phyloP scores from a whole-genome alignment of 768 basidiomycete species.

The Tylopilus intermedius region DNA sequence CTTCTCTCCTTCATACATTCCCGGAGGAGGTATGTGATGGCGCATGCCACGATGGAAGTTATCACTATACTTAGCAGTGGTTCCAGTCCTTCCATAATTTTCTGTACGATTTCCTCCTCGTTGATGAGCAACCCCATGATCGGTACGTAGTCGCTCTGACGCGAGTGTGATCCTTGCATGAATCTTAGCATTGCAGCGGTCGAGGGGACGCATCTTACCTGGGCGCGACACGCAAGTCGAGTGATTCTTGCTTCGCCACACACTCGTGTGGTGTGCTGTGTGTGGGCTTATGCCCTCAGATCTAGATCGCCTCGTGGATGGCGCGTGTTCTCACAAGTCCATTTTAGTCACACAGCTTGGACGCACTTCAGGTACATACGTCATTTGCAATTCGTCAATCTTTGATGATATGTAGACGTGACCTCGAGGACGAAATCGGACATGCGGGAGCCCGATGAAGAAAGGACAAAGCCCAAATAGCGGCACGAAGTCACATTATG shows the following conservation, averaged over 20 bases:
- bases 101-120: constrained; percentile 13
- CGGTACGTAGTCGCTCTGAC: not conserved
- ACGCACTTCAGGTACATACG: not conserved
- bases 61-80: constrained; percentile 10
- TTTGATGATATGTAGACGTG: not conserved
- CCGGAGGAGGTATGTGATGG: constrained; percentile 16
- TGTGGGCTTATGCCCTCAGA: not conserved
- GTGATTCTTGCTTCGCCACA: not conserved
- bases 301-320: constrained; percentile 2
- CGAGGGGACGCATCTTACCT: not conserved
- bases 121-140: constrained; percentile 20
- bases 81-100: constrained; percentile 6
- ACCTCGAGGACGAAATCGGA: not conserved
- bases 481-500: not conserved
- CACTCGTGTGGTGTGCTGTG: not conserved
- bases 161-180: not conserved
- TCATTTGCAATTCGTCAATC: not conserved
- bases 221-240: not conserved
- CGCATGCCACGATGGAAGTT: constrained; percentile 16
- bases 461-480: not conserved
- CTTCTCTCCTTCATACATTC: constrained; percentile 17
- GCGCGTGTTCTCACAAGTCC: not conserved
- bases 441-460: not conserved
- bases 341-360: not conserved
- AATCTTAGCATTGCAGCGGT: not conserved